Evolutionary conservation across 257 asterid genomes (phyloP), one percentile per base, ranked within the genome.

Genomic region (Gentiana macrophylla): DNA sequence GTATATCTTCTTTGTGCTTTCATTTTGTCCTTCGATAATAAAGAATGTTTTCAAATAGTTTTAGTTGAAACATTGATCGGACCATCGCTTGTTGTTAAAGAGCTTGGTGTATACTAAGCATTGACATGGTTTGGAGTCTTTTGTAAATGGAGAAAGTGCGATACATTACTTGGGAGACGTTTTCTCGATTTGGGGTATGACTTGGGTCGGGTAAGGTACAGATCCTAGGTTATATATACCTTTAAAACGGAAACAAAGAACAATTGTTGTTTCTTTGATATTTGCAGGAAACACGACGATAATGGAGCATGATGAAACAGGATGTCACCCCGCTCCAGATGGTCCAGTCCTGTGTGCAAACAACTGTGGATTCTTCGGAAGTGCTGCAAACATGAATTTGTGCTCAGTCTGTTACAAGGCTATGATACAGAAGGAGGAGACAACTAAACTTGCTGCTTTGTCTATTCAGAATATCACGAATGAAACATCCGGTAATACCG

Each of bases 281-380:
- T 38, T 15, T 57, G 62, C 52, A 57, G 62, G 41, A 44, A 32
- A 57, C 24, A 9, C 32, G 3, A 2, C 11, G 12, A 57, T 33
- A 32, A 57, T 57, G 62, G 62, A 57, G n/a, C 62, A 57, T 38
- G 63, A 71, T 37, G 77, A 71, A 66, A 71, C 67, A 12, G 72
- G 77, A 49, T 71, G 70, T 58, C 77, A 71, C 15, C 66, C 77
- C n/a, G 66, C 62, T 49, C 75, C 52, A 8, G 71, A 71, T 51
- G 77, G 77, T 44, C 77, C 77, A 6, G 58, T 71, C 59, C 59
- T 71, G n/a, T 71, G 77, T 34, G 13, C 62, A 53, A 66, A 71
- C 66, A 71, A 71, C 69, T 71, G 77, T 58, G 77, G 77, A 55
- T 71, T 71, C 57, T 71, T 71, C 4, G 77, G 77, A 38, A 71